Conservation (phyloP, 1,139 yeast species). For the Taiozyma sp. region DNA sequence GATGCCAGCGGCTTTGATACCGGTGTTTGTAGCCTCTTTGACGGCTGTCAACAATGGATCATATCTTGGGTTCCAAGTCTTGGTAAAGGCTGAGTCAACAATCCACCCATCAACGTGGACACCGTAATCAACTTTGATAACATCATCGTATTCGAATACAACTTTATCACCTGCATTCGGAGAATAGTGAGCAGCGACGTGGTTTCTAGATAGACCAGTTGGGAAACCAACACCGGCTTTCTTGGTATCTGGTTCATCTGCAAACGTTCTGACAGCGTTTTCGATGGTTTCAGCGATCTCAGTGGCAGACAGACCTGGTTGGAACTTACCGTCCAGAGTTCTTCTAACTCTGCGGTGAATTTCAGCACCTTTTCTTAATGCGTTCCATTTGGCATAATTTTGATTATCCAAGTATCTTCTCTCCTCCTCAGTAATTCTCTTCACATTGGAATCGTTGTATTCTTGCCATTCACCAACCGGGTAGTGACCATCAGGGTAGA, state of each 20-base stretch:
- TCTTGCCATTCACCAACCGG: slow-evolving; percentile 91
- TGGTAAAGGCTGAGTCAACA: slow-evolving; percentile 92
- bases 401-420: slow-evolving; percentile 73
- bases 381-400: slow-evolving; percentile 64
- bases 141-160: slow-evolving; percentile 77
- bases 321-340: slow-evolving; percentile 65
- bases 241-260: slow-evolving; percentile 46
- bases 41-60: slow-evolving; percentile 81
- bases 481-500: slow-evolving; percentile 67
- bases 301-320: slow-evolving; percentile 90
- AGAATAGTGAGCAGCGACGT: slow-evolving; percentile 96
- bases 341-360: slow-evolving; percentile 88
- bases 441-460: slow-evolving; percentile 65
- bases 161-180: slow-evolving; percentile 94
- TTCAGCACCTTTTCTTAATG: slow-evolving; percentile 93
- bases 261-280: slow-evolving; percentile 69
- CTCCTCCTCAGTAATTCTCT: slow-evolving; percentile 83
- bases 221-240: slow-evolving; percentile 94
- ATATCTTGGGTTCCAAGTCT: slow-evolving; percentile 80
- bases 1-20: slow-evolving; percentile 88
- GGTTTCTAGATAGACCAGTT: slow-evolving; percentile 88
- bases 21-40: slow-evolving; percentile 89
- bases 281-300: slow-evolving; percentile 90
- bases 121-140: slow-evolving; percentile 95
- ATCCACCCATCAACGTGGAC: slow-evolving; percentile 96